Base-by-base conservation (phyloP, 2,329 filamentous ascomycete species). In the Daldinia eschscholtzii region DNA sequence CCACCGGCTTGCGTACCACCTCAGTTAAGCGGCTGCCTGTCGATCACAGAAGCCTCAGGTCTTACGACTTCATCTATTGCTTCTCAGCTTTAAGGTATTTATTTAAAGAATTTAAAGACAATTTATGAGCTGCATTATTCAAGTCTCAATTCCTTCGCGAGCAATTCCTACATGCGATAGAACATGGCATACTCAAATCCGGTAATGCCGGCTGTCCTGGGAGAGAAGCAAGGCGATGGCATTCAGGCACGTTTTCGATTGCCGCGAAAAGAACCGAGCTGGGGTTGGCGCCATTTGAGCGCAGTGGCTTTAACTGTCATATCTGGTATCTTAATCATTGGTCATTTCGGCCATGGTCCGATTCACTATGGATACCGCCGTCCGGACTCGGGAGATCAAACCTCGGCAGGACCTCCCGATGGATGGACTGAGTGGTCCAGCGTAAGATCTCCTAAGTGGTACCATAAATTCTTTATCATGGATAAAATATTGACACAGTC, bases 381-480 rank as follows among this genome's bases (percentile, higher is more conserved):
- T 63, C 61, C 39, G 20, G 53, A 55, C 13, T 35, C 56, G 39
- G 56, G 37, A 46, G 13, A 55, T 55, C 48, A 61, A 41, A 10
- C 18, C 18, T 18, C 48, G 4, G 53, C 56, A 20, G 28, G 39
- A 6, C 9, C 33, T 42, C 23, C 63, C 30, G 61, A 58, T 44
- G 60, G 61, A 46, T 70, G 62, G 65, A 72, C 64, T 37, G 61
- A 70, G 23, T 73, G 71, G 71, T 67, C 65, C 26, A 57, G 28
- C 13, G 70, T 72, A 72, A 71, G 70, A 64, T 50, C 33, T 68
- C 61, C 60, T 46, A 18, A 53, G 30, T 3, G 41, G 15, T 23
- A 15, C n/a, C 6, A 20, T 15, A 3, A 44, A 13, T 18, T 18
- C 13, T 30, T 23, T 30, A 44, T 9, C 62, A 37, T n/a, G 30